Evolutionary conservation across 257 asterid species (phyloP).

Genomic region (Knoxia roxburghii): DNA sequence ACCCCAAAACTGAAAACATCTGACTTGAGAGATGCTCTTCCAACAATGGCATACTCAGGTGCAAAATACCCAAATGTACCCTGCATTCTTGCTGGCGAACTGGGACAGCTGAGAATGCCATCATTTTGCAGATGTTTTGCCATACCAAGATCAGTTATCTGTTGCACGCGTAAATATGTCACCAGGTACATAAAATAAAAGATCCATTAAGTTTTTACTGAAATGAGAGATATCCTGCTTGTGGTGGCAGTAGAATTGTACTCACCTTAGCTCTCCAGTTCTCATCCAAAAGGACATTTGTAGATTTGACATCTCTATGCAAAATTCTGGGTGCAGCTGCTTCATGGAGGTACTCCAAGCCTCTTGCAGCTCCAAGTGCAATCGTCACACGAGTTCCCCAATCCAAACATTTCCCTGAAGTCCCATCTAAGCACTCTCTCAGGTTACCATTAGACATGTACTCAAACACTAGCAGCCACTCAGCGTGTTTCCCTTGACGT

Average conservation of each 20-base stretch:
- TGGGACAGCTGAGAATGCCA: slow-evolving; percentile 59
- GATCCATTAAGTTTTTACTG: not conserved
- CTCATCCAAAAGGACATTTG: slow-evolving; percentile 86
- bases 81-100: slow-evolving; percentile 94
- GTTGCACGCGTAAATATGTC: slow-evolving; percentile 17
- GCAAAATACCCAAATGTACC: slow-evolving; percentile 99
- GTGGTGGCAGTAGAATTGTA: not conserved
- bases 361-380: slow-evolving; percentile 99
- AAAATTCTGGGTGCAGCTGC: slow-evolving; percentile 96
- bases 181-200: not conserved
- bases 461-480: slow-evolving; percentile 84
- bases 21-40: slow-evolving; percentile 79
- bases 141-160: slow-evolving; percentile 99
- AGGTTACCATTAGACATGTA: slow-evolving; percentile 78
- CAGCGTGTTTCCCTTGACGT: slow-evolving; percentile 62
- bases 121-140: slow-evolving; percentile 79
- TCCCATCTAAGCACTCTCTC: slow-evolving; percentile 78
- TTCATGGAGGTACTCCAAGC: slow-evolving; percentile 96
- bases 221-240: not conserved
- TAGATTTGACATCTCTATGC: slow-evolving; percentile 96
- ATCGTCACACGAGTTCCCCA: slow-evolving; percentile 73
- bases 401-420: slow-evolving; percentile 47
- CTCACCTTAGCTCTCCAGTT: slow-evolving; percentile 89
- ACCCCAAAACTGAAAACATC: slow-evolving; percentile 99
- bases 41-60: slow-evolving; percentile 84